These are phyloP conservation scores for Verticillium klebahnii DNA, from an alignment of 2,329 filamentous ascomycete species.

Conservation along the genomic window DNA sequence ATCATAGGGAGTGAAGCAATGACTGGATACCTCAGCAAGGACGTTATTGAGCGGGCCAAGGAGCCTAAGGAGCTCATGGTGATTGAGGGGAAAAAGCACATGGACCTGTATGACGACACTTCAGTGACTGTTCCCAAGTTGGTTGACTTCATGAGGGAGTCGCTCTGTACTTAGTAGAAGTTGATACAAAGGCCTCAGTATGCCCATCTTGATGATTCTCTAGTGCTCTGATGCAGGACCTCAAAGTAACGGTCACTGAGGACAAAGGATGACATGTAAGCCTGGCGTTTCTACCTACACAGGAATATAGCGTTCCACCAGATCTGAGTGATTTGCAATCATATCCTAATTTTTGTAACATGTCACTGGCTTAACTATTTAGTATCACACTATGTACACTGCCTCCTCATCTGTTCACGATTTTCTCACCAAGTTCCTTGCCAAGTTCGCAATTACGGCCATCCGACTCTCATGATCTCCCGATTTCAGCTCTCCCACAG, in stretches of 20 bases:
- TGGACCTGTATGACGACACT: neutral
- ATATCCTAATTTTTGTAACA: no score
- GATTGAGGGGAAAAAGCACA: neutral
- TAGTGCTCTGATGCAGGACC: no score
- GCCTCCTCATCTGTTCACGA: neutral
- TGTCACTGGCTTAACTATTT: no score
- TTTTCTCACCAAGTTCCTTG: neutral
- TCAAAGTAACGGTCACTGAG: no score
- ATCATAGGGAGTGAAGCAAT: neutral
- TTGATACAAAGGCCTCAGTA: no score
- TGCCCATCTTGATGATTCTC: no score
- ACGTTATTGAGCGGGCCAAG: neutral
- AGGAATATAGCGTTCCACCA: no score
- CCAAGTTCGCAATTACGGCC: neutral
- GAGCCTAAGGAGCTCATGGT: neutral
- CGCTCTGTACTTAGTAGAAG: no score
- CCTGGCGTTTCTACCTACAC: no score
- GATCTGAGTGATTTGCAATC: no score
- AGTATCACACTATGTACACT: no score
- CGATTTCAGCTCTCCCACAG: neutral
- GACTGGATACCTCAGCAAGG: neutral
- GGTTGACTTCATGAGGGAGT: neutral
- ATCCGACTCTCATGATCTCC: neutral
- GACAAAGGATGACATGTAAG: no score
- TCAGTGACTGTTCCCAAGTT: neutral